Evolutionary conservation across 2,329 filamentous ascomycete genomes (phyloP), one percentile per base, ranked within the genome.

Genomic region (Lasiodiplodia sp.): DNA sequence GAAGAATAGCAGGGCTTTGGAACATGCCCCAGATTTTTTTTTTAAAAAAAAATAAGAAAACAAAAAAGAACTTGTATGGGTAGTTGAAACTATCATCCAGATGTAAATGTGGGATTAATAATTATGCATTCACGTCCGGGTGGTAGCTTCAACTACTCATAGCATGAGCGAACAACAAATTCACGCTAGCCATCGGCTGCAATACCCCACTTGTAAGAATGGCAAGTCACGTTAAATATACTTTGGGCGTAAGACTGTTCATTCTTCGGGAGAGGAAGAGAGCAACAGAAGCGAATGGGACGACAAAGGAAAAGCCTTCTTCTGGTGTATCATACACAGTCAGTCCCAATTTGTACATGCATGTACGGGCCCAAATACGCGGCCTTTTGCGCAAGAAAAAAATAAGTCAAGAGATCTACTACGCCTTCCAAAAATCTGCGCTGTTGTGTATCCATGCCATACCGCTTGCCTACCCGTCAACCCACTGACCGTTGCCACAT

Each of bases 301-400:
- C 57, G 23, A 62, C 57, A 62, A 65, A 65, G 47, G 62, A 53
- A 65, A 65, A 40, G 31, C 31, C 47, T 52, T 47, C 28, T 52
- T 57, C 38, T n/a, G 62, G 47, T 65, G 47, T 65, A 65, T 65
- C 62, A 52, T 47, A 40, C 37, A 58, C n/a, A 40, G 51, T 53
- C n/a, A 40, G 51, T 53, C 44, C 64, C 51, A 31, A 31, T 58
- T 47, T 58, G 34, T 67, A 67, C 64, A 67, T 34, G 44, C 44
- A 47, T 44, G 4, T 34, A 23, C 44, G 64, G n/a, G 21, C 11
- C 34, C 44, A 47, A 47, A 3, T 23, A 57, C 18, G 25, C 16
- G 3, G 55, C 8, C 31, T 12, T 18, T 25, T 51, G 18, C 14
- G 47, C 34, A 31, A 18, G 23, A 56, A 51, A 21, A 28, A 55